phyloP scores from a whole-genome alignment of 2,329 filamentous ascomycete species.

The Monosporascus cannonballus region DNA sequence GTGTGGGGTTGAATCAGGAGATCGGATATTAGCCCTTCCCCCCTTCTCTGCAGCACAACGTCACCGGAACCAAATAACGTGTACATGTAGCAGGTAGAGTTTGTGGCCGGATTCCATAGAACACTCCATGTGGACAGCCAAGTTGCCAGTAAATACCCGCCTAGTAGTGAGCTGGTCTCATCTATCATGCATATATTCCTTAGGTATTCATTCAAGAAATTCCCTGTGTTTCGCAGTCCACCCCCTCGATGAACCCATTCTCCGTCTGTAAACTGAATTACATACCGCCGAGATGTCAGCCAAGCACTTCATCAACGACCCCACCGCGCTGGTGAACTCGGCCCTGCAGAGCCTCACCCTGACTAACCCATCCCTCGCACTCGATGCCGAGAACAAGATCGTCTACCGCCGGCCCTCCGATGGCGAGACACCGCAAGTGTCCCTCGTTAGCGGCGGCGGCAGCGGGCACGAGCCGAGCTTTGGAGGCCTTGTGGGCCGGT shows the following conservation, averaged over 20 bases:
- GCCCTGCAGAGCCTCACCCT: slow-evolving; percentile 73
- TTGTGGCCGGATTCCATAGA: background rate
- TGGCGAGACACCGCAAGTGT: slow-evolving; percentile 53
- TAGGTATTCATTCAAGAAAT: background rate
- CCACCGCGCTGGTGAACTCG: slow-evolving; percentile 68
- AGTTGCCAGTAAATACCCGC: no score
- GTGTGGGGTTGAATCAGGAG: background rate
- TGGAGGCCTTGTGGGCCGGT: slow-evolving; percentile 71
- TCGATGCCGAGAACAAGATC: slow-evolving; percentile 77
- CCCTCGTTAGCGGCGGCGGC: slow-evolving; percentile 81
- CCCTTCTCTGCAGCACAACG: background rate
- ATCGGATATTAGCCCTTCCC: background rate
- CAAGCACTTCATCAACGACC: slow-evolving; percentile 89
- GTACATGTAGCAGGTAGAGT: background rate
- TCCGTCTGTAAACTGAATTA: background rate
- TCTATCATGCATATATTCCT: background rate
- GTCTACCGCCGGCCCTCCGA: slow-evolving; percentile 62
- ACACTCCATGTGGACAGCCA: background rate
- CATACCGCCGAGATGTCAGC: slow-evolving; percentile 35
- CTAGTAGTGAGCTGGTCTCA: background rate
- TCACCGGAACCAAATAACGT: background rate
- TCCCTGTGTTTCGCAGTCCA: no score
- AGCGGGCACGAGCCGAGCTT: slow-evolving; percentile 89
- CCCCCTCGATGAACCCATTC: background rate
- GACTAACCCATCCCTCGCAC: slow-evolving; percentile 76